Evolutionary conservation across 2,329 filamentous ascomycete species (phyloP), one percentile per base, ranked within the genome.

Genomic region (Diaporthe amygdali): DNA sequence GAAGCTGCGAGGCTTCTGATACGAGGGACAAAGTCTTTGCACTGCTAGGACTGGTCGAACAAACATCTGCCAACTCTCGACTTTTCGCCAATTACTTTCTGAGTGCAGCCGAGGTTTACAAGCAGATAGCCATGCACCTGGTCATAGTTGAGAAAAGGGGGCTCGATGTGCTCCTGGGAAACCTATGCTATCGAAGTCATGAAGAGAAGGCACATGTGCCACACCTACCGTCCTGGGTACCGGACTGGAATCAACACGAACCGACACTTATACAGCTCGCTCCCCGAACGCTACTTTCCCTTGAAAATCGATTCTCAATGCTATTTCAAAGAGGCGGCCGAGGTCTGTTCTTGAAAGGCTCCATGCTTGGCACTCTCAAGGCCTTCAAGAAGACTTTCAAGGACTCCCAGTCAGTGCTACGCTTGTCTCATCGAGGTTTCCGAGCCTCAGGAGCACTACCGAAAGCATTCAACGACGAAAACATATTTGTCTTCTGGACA

Each of bases 231-330:
- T 15, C 34, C 20, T 37, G 54, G 54, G 54, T 59, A 17, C 32
- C 52, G 1, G 32, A 55, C 6, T 55, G 52, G 52, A 55, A 8
- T 17, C 32, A 55, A 12, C 15, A 2, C 32, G 32, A 6, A 8
- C n/a, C 32, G 7, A 55, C 32, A 9, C 12, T 55, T 6, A 15
- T 55, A 20, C 32, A 37, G 22, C 17, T 30, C 34, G 20, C 15
- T 8, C 32, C 52, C 15, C 5, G 9, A 25, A 32, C 1, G 32
- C 9, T 6, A 15, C 2, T 2, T 6, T 37, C 15, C 3, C 52
- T 55, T 2, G 0, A 3, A 37, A 2, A 0, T 20, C 52, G 22
- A 4, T 0, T 22, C 3, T 32, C 30, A 2, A 15, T 55, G 0
- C 4, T 37, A n/a, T n/a, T n/a, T n/a, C n/a, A n/a, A n/a, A n/a